These are phyloP conservation scores for Globisporangium ultimum DNA, from an alignment of 352 stramenopile species.

Conservation along the genomic window DNA sequence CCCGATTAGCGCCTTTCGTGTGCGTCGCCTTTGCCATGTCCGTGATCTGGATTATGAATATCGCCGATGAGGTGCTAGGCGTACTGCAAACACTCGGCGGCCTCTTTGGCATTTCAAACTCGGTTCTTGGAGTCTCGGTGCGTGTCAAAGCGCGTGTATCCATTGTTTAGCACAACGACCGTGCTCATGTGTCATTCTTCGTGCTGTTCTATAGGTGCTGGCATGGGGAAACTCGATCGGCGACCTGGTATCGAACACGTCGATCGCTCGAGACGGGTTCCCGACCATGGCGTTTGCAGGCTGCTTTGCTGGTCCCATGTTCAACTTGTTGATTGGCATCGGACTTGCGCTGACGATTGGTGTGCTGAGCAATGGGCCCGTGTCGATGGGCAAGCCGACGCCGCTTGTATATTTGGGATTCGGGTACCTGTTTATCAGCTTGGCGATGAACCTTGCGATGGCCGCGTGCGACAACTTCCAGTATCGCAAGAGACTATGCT, in stretches of 20 bases:
- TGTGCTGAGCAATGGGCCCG: slow-evolving; percentile 45
- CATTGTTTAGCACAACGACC: background rate
- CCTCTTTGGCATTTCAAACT: slow-evolving; percentile 74
- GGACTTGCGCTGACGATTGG: slow-evolving; percentile 64
- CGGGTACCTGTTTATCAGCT: slow-evolving; percentile 55
- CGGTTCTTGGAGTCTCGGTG: slow-evolving; percentile 75
- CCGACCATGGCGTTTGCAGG: slow-evolving; percentile 81
- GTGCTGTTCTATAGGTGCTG: slow-evolving; percentile 37
- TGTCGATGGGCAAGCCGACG: slow-evolving; percentile 50
- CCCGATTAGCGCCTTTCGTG: slow-evolving; percentile 50
- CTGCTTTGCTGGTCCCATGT: slow-evolving; percentile 81
- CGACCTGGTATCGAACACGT: slow-evolving; percentile 75
- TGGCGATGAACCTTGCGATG: slow-evolving; percentile 61
- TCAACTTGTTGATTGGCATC: slow-evolving; percentile 73
- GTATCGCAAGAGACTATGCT: slow-evolving; percentile 61
- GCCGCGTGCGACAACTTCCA: slow-evolving; percentile 54
- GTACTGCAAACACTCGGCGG: slow-evolving; percentile 70
- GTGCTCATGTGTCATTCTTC: background rate
- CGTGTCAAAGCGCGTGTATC: slow-evolving; percentile 11
- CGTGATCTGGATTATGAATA: slow-evolving; percentile 86
- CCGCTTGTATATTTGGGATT: slow-evolving; percentile 69
- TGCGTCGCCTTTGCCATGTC: slow-evolving; percentile 81
- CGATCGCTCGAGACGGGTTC: slow-evolving; percentile 75
- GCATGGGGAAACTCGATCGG: slow-evolving; percentile 81
- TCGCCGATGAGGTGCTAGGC: slow-evolving; percentile 68